Base-by-base conservation (phyloP, 768 basidiomycete genomes). In the Tremella mesenterica region DNA sequence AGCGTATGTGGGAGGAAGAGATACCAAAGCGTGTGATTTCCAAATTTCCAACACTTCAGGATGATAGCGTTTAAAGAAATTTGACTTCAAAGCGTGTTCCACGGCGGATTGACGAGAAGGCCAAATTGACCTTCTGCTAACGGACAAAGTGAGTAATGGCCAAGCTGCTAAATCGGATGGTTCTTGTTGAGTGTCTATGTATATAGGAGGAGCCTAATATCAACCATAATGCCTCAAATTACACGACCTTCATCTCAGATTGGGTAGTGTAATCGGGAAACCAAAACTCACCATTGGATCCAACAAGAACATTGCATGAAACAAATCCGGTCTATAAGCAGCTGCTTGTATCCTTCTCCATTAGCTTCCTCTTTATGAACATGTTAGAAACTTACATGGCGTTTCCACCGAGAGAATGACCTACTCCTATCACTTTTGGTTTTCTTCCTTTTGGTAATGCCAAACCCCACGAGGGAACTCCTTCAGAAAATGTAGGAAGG, bases 371-470 rank as follows among this genome's bases (percentile, higher is more conserved):
- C 55, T 50, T 33, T 31, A 20, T 20, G 23, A 27, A 4, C 34
- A 38, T 8, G 27, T n/a, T 12, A 18, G 25, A 38, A 44, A 77
- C 86, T 64, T 65, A 88, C 83, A 81, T 78, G 1, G 82, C 81
- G 64, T 83, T 83, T 1, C 86, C 90, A 18, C 91, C 87, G 48
- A 87, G 83, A 0, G 88, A 91, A 67, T 95, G 91, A 0, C 88
- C 90, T 3, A 89, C 74, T 4, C 77, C 81, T 20, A 89, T 75
- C 2, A 90, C 63, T n/a, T 53, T 51, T 33, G 34, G 28, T 30
- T 27, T 43, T 13, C 16, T 48, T 51, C 18, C 10, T 7, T n/a
- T 10, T n/a, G 41, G 18, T 20, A 25, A 43, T 20, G 41, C n/a
- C n/a, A 7, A 8, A 8, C n/a, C 18, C 18, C n/a, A 43, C 10